A percentile compares a stretch with the other conserved stretches of the same genome.
Conservation (phyloP, 2,329 filamentous ascomycete species). For the Dactylonectria estremocensis region DNA sequence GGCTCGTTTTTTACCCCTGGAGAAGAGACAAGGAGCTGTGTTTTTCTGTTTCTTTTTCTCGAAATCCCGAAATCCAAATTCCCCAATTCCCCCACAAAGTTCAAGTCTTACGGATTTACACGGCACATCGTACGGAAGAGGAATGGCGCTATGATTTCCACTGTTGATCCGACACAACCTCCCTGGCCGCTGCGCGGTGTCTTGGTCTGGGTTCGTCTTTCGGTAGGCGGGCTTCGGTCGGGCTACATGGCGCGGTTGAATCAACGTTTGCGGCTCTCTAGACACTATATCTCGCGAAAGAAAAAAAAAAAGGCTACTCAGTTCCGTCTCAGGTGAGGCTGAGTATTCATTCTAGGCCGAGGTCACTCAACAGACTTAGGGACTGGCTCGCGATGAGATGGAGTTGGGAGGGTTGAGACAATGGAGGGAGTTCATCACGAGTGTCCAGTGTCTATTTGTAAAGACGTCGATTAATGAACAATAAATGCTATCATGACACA, state of each 20-base stretch:
- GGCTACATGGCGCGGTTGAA: conserved; percentile 7
- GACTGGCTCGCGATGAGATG: conserved; percentile 4
- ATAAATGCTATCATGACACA: conserved; percentile 52
- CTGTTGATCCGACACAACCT: conserved; percentile 2
- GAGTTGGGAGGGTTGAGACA: conserved; percentile 12
- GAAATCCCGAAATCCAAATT: conserved; percentile 24
- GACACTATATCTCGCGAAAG: background rate
- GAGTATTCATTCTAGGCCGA: background rate
- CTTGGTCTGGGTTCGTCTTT: background rate
- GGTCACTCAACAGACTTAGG: background rate
- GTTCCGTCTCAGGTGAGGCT: background rate
- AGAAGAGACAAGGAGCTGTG: conserved; percentile 36
- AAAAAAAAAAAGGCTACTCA: background rate
- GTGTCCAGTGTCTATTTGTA: conserved; percentile 37
- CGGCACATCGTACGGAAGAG: conserved; percentile 19
- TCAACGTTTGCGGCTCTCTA: conserved; percentile 2
- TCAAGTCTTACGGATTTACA: conserved; percentile 28
- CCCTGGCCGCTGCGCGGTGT: background rate
- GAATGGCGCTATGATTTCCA: conserved; percentile 14
- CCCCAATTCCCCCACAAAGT: conserved; percentile 22
- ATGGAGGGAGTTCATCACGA: conserved; percentile 33
- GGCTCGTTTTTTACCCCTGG: conserved; percentile 40
- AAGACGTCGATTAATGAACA: conserved; percentile 49
- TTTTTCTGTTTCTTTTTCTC: conserved; percentile 36
- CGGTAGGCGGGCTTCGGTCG: conserved; percentile 1